A percentile compares a stretch with the other conserved stretches of the same genome.
phyloP scores from a whole-genome alignment of 2,329 filamentous ascomycete species.

The Sarocladiaceae sp. region DNA sequence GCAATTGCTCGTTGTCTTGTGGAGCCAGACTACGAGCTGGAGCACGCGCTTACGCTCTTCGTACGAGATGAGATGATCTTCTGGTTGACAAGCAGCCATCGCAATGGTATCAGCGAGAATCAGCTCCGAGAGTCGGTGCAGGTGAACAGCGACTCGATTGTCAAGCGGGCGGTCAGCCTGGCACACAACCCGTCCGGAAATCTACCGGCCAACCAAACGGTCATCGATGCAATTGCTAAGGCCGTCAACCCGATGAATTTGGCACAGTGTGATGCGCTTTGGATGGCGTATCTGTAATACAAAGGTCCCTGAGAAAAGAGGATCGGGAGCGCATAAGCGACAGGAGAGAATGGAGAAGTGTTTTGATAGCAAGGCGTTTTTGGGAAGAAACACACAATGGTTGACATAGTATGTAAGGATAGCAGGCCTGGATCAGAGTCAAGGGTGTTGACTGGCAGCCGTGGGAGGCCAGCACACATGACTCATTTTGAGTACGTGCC shows the following conservation, averaged over 20 bases:
- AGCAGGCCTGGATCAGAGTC: not conserved
- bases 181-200: conserved; percentile 75
- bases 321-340: not conserved
- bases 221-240: conserved; percentile 89
- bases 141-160: conserved; percentile 83
- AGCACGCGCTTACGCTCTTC: conserved; percentile 90
- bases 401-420: too few relatives aligned
- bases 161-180: conserved; percentile 82
- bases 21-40: conserved; percentile 84
- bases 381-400: not conserved
- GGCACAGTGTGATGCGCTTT: conserved; percentile 83
- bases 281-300: conserved; percentile 88
- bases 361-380: conserved; percentile 11
- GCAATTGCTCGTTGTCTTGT: conserved; percentile 91
- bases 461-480: too few relatives aligned
- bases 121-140: conserved; percentile 77
- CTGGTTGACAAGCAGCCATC: conserved; percentile 83
- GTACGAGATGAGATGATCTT: conserved; percentile 97
- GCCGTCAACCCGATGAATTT: conserved; percentile 90
- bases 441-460: not conserved
- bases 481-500: too few relatives aligned
- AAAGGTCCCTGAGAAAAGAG: not conserved
- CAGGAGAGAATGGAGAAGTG: conserved; percentile 2
- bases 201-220: conserved; percentile 92
- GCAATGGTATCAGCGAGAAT: conserved; percentile 50